Percentiles rank a stretch among this genome's conserved stretches.
These are phyloP conservation scores for Phytophthora cajani DNA, from an alignment of 352 stramenopile genomes.

Conservation along the genomic window DNA sequence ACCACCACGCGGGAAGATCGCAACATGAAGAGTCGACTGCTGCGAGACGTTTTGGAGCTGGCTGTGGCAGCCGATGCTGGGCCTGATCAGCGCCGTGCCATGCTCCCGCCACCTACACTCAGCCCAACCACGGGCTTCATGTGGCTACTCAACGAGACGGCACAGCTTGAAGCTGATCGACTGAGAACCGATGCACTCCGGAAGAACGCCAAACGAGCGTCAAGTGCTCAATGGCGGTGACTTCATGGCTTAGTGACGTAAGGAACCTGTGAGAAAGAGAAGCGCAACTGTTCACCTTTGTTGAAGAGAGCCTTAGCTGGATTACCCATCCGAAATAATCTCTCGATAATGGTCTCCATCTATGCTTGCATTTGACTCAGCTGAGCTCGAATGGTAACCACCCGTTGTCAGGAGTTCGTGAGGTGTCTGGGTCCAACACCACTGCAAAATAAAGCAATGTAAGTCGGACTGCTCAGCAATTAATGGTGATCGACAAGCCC, in stretches of 20 bases:
- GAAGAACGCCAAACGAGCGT: conserved; percentile 52
- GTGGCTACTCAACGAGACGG: conserved; percentile 77
- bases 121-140: conserved; percentile 71
- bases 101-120: conserved; percentile 46
- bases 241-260: not conserved
- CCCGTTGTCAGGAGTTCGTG: conserved; percentile 24
- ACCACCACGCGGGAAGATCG: conserved; percentile 76
- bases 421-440: conserved; percentile 21
- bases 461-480: not conserved
- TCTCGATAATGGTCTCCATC: not conserved
- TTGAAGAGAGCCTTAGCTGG: too few species aligned
- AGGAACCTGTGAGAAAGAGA: too few species aligned
- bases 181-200: conserved; percentile 50
- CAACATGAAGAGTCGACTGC: conserved; percentile 80
- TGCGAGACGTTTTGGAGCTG: conserved; percentile 78
- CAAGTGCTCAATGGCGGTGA: conserved; percentile 46
- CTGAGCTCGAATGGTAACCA: conserved; percentile 23
- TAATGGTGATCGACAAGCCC: not conserved
- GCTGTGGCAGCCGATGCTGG: conserved; percentile 55
- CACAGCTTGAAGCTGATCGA: conserved; percentile 59
- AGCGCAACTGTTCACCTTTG: too few species aligned
- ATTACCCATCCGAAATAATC: not conserved
- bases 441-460: conserved; percentile 14
- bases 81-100: conserved; percentile 49
- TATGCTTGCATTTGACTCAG: not conserved